Percentiles rank a stretch among this genome's conserved stretches.
Conservation (phyloP, 441 rosid species). For the Daphne laureola region DNA sequence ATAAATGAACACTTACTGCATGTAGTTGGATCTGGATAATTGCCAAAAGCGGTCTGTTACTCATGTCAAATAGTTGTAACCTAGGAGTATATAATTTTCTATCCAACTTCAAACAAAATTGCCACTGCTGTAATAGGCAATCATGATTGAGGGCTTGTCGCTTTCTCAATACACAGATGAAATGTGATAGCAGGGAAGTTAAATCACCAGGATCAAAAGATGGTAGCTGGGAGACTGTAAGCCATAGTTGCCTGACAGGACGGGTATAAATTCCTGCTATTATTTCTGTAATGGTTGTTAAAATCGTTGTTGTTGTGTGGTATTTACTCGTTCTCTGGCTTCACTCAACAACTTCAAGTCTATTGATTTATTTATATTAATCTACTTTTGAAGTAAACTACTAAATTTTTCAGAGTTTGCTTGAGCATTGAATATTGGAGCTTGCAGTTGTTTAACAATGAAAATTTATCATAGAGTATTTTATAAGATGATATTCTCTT, state of each 20-base stretch:
- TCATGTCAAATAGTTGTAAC: no score
- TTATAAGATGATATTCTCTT: slow-evolving; percentile 3
- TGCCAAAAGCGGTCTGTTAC: no score
- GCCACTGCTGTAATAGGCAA: no score
- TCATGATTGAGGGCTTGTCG: no score
- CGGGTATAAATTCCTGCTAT: slow-evolving; percentile 25
- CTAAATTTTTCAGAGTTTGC: background rate
- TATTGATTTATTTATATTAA: background rate
- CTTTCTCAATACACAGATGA: slow-evolving; percentile 30
- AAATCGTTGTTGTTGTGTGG: background rate
- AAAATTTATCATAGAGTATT: background rate
- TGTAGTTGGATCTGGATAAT: no score
- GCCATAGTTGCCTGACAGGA: slow-evolving; percentile 27
- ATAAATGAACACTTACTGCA: no score
- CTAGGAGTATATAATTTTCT: no score
- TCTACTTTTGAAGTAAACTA: background rate
- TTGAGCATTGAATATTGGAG: slow-evolving; percentile 1
- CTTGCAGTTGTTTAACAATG: background rate
- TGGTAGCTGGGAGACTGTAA: slow-evolving; percentile 44
- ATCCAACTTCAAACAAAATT: no score
- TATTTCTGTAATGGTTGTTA: slow-evolving; percentile 4
- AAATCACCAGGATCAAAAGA: slow-evolving; percentile 46
- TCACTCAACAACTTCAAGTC: background rate
- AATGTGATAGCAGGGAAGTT: slow-evolving; percentile 40
- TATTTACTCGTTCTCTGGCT: no score